These are phyloP conservation scores for Ophiocordyceps robertsii DNA, from an alignment of 2,329 filamentous ascomycete genomes.

Conservation along the genomic window DNA sequence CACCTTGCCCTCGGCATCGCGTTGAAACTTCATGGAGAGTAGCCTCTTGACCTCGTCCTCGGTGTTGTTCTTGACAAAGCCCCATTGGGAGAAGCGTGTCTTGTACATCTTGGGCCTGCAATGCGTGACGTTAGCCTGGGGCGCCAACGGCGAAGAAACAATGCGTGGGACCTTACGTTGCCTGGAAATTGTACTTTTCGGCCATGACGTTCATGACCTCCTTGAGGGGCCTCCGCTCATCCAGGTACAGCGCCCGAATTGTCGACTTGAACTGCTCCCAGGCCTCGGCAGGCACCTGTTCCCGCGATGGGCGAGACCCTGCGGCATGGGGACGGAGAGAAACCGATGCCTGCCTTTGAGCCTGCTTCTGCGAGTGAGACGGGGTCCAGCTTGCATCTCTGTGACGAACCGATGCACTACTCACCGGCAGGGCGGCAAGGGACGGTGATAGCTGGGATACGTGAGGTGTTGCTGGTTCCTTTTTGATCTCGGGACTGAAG, in stretches of 20 bases:
- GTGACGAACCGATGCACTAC: constrained; percentile 2
- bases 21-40: constrained; percentile 37
- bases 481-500: constrained; percentile 14
- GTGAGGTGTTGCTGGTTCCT: constrained; percentile 16
- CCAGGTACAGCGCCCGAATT: constrained; percentile 31
- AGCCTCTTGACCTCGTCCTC: constrained; percentile 37
- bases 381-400: not conserved
- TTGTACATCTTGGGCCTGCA: constrained; percentile 40
- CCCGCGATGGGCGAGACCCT: constrained; percentile 21
- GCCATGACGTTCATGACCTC: constrained; percentile 39
- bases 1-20: constrained; percentile 37
- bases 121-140: constrained; percentile 6
- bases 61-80: constrained; percentile 41
- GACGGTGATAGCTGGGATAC: constrained; percentile 11
- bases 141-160: not conserved
- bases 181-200: constrained; percentile 32
- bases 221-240: constrained; percentile 36
- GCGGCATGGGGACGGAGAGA: constrained; percentile 17
- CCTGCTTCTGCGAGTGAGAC: constrained; percentile 6
- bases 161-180: constrained; percentile 25
- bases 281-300: constrained; percentile 29
- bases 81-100: constrained; percentile 40
- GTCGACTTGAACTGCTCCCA: constrained; percentile 34
- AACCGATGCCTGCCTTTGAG: constrained; percentile 14
- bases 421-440: constrained; percentile 13